Base-by-base conservation (phyloP, 768 basidiomycete species). In the Pleurotus eryngii region DNA sequence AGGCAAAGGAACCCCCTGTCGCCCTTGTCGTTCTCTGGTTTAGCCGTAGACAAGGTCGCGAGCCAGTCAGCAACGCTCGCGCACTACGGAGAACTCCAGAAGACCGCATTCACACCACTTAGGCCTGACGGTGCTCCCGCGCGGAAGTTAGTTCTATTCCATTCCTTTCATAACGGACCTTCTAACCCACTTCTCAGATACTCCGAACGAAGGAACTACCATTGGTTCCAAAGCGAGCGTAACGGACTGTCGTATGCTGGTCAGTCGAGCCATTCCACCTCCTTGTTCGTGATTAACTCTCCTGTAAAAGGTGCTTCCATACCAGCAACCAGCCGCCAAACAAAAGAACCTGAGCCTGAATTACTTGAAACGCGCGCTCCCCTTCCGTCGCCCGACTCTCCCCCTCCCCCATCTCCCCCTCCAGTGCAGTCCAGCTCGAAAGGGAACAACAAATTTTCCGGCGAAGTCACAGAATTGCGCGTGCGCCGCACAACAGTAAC, bases 1-100 rank as follows among this genome's bases (percentile, higher is more conserved):
- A 73, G 75, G 8, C 65, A 71, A 9, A 79, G 82, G 24, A 77
- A 86, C 63, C 83, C 87, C 9, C 57, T 65, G n/a, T 88, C 82
- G 4, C 73, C 83, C 1, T 72, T 90, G 49, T 89, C 87, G 5
- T 91, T 91, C 64, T 87, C 81, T 9, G 83, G 83, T 61, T 75
- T 87, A 30, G 61, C 84, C 0, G 72, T 73, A 7, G 83, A 85
- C 4, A 70, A 81, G 6, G 67, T 79, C 24, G 72, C 77, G 65
- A 75, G 71, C 14, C 88, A 90, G 64, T 69, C 71, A 0, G 81
- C 83, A 22, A 67, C 73, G 35, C 66, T 87, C 54, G 66, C 63
- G 43, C 70, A 74, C 40, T 87, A 83, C 57, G 67, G 69, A 11
- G 77, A 75, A 51, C 80, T 77, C 18, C 63, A 76, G 18, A 66